These are phyloP conservation scores for Clathrospora elynae DNA, from an alignment of 2,329 filamentous ascomycete species.

Conservation along the genomic window DNA sequence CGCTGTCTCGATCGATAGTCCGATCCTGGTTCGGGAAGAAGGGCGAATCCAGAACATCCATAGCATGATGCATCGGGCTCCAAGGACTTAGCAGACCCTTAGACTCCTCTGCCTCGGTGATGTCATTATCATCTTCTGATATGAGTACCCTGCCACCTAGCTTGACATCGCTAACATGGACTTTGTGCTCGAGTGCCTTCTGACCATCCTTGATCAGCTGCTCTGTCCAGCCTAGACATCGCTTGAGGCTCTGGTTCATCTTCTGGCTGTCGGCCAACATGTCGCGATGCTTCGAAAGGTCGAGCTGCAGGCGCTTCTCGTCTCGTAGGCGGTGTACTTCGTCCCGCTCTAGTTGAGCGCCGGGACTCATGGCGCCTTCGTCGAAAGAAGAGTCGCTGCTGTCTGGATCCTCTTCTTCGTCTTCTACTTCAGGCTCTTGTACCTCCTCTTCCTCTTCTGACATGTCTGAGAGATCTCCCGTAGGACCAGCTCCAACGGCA, in stretches of 20 bases:
- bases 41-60: conserved; percentile 26
- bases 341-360: conserved; percentile 50
- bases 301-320: conserved; percentile 80
- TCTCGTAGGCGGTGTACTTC: conserved; percentile 70
- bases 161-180: conserved; percentile 77
- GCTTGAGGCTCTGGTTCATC: conserved; percentile 91
- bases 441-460: conserved; percentile 43
- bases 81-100: conserved; percentile 46
- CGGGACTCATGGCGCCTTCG: conserved; percentile 53
- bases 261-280: conserved; percentile 88
- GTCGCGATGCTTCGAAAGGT: conserved; percentile 87
- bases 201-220: conserved; percentile 86
- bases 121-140: conserved; percentile 64
- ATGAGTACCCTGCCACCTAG: conserved; percentile 80
- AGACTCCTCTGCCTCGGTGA: conserved; percentile 22
- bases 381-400: conserved; percentile 58
- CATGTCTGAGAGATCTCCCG: conserved; percentile 46
- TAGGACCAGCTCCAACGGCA: conserved; percentile 39
- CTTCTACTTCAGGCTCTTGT: conserved; percentile 48
- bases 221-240: conserved; percentile 88
- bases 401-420: conserved; percentile 54
- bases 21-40: conserved; percentile 26
- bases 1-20: conserved; percentile 47
- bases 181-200: conserved; percentile 82
- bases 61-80: conserved; percentile 38